Evolutionary conservation across 176 grass and related monocot genomes (phyloP), one percentile per base, ranked within the genome.

Genomic region (Zoysia japonica): DNA sequence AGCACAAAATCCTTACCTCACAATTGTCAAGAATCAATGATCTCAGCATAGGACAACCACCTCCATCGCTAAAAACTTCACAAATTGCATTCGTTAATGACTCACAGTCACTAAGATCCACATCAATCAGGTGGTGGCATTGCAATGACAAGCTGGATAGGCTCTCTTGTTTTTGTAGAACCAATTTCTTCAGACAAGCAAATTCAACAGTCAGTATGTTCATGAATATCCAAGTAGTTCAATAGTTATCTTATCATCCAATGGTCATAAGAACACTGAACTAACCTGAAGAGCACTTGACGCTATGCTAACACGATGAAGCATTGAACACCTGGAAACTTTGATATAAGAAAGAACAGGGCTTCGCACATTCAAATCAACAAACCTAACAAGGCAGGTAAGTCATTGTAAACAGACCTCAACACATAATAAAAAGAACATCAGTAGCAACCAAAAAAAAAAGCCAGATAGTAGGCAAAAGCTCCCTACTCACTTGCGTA

Each of bases 1-100:
- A 71, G 44, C 37, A 62, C 11, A 60, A 44, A 65, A 4, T 71
- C 0, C 70, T 87, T 74, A 99, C 96, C 92, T 95, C 90, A 60
- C 96, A 99, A 84, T 99, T 99, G 74, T 99, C 96, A 81, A 99
- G 96, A 84, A 95, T 66, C 80, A 99, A 84, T 68, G 96, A 95
- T 78, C 86, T 88, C 45, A 99, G 84, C 81, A 87, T 87, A 69
- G 96, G 92, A 76, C 92, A 99, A 74, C 96, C 92, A 54, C 96
- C 96, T 62, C 90, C 96, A 83, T 95, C 85, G 65, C 92, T 99
- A 65, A 99, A 95, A 75, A 99, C 96, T 78, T 94, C 42, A 12
- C 94, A 97, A 71, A 99, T 80, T 60, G 86, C 81, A 82, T 92
- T 94, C 79, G 87, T 94, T 71, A 98, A 87, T 50, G 89, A 99